Percentiles rank a stretch among this genome's conserved stretches.
These are phyloP conservation scores for Prunus mume DNA, from an alignment of 306 rosid species.

Conservation along the genomic window DNA sequence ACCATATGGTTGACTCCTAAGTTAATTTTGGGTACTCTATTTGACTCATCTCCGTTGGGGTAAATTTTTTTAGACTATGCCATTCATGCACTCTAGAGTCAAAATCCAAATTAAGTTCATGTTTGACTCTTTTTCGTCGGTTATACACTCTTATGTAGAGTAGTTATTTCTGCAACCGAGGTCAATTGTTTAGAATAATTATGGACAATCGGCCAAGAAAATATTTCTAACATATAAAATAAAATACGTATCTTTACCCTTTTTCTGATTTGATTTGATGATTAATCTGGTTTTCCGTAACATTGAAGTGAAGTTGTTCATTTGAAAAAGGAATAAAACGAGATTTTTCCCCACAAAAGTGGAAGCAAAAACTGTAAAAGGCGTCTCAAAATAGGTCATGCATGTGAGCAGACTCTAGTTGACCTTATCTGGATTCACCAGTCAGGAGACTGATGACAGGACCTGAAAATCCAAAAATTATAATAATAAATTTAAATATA, in stretches of 20 bases:
- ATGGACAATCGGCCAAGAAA: no score
- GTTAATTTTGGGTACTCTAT: no score
- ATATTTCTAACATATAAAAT: no score
- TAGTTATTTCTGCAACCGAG: no score
- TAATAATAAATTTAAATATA: neutral
- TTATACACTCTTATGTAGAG: no score
- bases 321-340: neutral
- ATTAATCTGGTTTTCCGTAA: neutral
- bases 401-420: neutral
- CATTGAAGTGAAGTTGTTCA: neutral
- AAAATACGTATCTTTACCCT: no score
- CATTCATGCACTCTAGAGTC: no score
- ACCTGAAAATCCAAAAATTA: neutral
- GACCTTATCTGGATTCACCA: slow-evolving; percentile 1
- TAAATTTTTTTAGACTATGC: no score
- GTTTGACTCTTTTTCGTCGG: no score
- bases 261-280: neutral
- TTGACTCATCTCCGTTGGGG: no score
- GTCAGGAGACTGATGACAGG: neutral
- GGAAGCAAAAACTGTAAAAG: neutral
- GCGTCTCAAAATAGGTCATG: neutral
- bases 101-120: no score
- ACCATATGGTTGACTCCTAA: neutral
- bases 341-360: neutral
- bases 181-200: no score